Evolutionary conservation across 2,329 filamentous ascomycete genomes (phyloP), one percentile per base, ranked within the genome.

Genomic region (Beauveria caledonica): DNA sequence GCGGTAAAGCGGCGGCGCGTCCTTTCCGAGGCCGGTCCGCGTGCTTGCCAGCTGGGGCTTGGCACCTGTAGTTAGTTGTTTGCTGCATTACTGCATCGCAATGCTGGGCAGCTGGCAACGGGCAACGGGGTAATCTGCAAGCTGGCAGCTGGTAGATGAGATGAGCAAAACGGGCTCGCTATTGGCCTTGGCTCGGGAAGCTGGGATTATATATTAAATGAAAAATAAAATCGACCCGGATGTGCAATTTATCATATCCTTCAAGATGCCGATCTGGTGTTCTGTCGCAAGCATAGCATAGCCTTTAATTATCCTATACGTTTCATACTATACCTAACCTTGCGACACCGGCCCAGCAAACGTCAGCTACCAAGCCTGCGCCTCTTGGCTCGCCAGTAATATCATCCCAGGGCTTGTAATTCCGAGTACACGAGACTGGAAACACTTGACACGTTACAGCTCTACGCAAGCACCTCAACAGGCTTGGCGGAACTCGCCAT

Each of bases 1-100:
- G 17, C 50, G 58, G 42, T 55, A 60, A 60, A 60, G 58, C 58
- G 58, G 58, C 58, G 42, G 11, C 33, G 33, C 33, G 10, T 50
- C 36, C 23, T 58, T 51, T 42, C 45, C 46, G 46, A 42, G 23
- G 46, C 23, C 25, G 36, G 56, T 7, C 36, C 33, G 23, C 21
- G 19, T 51, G 46, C 27, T 44, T 17, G 56, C 36, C 44, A 51
- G 46, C 33, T 50, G 46, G 7, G 56, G 33, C 56, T 58, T 58
- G 46, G 56, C 56, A 49, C 23, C 33, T 36, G 5, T n/a, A n/a
- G n/a, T n/a, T n/a, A n/a, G 33, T 36, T 36, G 33, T 36, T 36
- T 36, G 33, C 33, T 36, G 33, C 33, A 36, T 36, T 36, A 36
- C 33, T 36, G 33, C 33, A 36, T 36, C 33, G 33, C 33, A 29